A percentile compares a stretch with the other conserved stretches of the same genome.
Evolutionary conservation across 495 filamentous ascomycete genomes (phyloP).

Genomic region (Aspergillus wentii): DNA sequence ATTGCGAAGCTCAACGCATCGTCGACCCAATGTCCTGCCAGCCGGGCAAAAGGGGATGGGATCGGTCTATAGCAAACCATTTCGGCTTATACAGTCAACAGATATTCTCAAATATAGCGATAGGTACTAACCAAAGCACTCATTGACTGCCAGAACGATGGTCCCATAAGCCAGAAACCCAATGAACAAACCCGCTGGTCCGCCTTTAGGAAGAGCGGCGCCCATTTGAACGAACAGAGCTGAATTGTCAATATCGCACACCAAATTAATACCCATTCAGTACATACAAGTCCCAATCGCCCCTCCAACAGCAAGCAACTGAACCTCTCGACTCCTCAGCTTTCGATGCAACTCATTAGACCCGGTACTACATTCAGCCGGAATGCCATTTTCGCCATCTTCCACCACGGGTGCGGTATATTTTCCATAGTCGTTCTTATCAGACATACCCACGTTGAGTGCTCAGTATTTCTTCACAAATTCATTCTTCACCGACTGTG

Average conservation of each 20-base stretch:
- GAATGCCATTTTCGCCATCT: too few relatives aligned
- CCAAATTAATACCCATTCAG: background rate
- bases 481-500: too few relatives aligned
- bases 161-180: constrained; percentile 52
- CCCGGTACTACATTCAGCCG: too few relatives aligned
- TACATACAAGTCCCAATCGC: constrained; percentile 59
- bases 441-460: too few relatives aligned
- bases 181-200: constrained; percentile 66
- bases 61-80: constrained; percentile 78
- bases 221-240: constrained; percentile 72
- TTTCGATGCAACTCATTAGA: constrained; percentile 42
- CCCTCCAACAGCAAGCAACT: constrained; percentile 68
- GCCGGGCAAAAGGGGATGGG: constrained; percentile 72
- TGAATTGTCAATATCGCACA: constrained; percentile 3
- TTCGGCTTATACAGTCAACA: constrained; percentile 59
- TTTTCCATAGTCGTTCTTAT: too few relatives aligned
- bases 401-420: too few relatives aligned
- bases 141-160: constrained; percentile 24
- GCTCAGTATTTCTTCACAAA: too few relatives aligned
- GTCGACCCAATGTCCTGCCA: constrained; percentile 77
- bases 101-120: background rate
- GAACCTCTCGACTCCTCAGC: constrained; percentile 57
- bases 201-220: constrained; percentile 58
- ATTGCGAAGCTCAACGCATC: constrained; percentile 50
- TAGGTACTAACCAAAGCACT: constrained; percentile 53